These are phyloP conservation scores for Arxiozyma telluris DNA, from an alignment of 1,139 yeast genomes.

Conservation along the genomic window DNA sequence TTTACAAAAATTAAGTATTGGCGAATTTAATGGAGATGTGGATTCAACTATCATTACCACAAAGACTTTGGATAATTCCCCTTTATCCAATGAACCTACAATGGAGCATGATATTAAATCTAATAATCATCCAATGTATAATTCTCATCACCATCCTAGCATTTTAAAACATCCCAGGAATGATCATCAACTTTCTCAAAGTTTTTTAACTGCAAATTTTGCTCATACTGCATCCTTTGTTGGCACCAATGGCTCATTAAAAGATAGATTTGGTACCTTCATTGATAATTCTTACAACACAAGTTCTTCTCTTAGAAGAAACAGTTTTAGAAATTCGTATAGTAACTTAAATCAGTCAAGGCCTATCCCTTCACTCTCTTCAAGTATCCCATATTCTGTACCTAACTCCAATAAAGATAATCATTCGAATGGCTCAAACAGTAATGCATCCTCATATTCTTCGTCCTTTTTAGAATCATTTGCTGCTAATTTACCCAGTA, in stretches of 20 bases:
- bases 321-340: conserved; percentile 1
- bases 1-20: not conserved
- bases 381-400: conserved; percentile 63
- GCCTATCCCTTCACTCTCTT: conserved; percentile 38
- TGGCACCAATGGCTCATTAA: conserved; percentile 16
- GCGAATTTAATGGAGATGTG: not conserved
- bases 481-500: conserved; percentile 44
- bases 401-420: conserved; percentile 37
- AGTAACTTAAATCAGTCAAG: conserved; percentile 5
- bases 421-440: conserved; percentile 11
- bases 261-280: conserved; percentile 18
- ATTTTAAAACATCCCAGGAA: not conserved
- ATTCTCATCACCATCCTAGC: not conserved
- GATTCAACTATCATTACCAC: not conserved
- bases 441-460: conserved; percentile 23
- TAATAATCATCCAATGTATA: not conserved
- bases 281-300: conserved; percentile 12
- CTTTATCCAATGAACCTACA: not conserved
- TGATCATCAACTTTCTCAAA: conserved; percentile 19
- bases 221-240: conserved; percentile 30
- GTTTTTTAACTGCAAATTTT: conserved; percentile 28
- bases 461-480: conserved; percentile 28
- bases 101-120: conserved; percentile 10
- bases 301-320: conserved; percentile 1
- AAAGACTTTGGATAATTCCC: not conserved